A percentile compares a stretch with the other conserved stretches of the same genome.
Evolutionary conservation across 2,329 filamentous ascomycete genomes (phyloP).

Genomic region (Pyrenochaeta sp.): DNA sequence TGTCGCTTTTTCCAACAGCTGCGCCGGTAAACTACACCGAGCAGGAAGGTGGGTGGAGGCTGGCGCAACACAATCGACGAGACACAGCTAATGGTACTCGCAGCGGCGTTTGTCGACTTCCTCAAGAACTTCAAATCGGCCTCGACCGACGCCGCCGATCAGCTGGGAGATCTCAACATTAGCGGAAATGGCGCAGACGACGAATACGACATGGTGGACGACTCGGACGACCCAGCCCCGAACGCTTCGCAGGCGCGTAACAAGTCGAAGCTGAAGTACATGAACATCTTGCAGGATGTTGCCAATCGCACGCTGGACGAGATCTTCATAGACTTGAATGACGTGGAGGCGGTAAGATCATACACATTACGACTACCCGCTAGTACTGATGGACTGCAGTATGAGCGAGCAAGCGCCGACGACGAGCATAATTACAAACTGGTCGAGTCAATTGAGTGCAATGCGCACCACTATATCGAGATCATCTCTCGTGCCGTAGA

Average conservation of each 20-base stretch:
- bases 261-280: slow-evolving; percentile 81
- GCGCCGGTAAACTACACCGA: slow-evolving; percentile 85
- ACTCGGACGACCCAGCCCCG: slow-evolving; percentile 68
- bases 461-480: slow-evolving; percentile 95
- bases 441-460: slow-evolving; percentile 84
- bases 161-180: slow-evolving; percentile 83
- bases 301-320: slow-evolving; percentile 80
- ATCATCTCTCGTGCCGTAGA: slow-evolving; percentile 89
- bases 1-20: slow-evolving; percentile 85
- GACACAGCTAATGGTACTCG: slow-evolving; percentile 44
- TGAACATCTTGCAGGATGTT: slow-evolving; percentile 83
- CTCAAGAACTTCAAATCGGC: slow-evolving; percentile 87
- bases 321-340: slow-evolving; percentile 87
- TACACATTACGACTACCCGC: neutral
- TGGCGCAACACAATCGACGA: slow-evolving; percentile 15
- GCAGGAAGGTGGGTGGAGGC: slow-evolving; percentile 73
- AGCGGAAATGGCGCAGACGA: slow-evolving; percentile 87
- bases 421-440: slow-evolving; percentile 70
- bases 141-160: slow-evolving; percentile 74
- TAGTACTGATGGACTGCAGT: slow-evolving; percentile 61
- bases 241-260: slow-evolving; percentile 50
- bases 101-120: slow-evolving; percentile 87
- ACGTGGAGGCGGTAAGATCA: slow-evolving; percentile 73
- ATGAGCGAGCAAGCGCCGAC: slow-evolving; percentile 71
- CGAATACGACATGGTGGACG: slow-evolving; percentile 92